Base-by-base conservation (phyloP, 768 basidiomycete genomes). In the Cyclocybe aegerita region DNA sequence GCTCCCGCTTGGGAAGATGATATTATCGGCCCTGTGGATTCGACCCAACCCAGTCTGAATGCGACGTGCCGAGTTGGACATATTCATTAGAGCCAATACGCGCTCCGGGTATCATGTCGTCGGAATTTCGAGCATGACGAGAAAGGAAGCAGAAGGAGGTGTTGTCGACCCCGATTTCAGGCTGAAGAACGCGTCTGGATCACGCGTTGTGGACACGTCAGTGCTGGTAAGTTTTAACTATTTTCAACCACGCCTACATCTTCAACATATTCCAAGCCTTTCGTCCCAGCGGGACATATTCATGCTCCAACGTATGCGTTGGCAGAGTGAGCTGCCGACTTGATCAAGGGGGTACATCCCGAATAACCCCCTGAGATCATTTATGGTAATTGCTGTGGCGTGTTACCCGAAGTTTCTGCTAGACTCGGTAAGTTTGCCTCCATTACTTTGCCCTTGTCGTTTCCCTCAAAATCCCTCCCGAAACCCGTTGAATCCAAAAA, bases 171-270 rank as follows among this genome's bases (percentile, higher is more conserved):
- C 67, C 2, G 56, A 67, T 50, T 46, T 68, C 29, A 62, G 23
- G 31, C 60, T 69, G 0, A 68, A 68, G 54, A 58, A 57, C 8
- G 52, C 63, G 2, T 39, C 41, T 1, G 63, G 64, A 10, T 39
- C 68, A 16, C 52, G 67, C 4, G 56, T 69, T 1, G 64, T 69
- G 15, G 67, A 69, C 61, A 61, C 62, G 15, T 68, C 65, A 10
- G 57, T 65, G 14, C 43, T 65, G 46, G 64, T 65, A 54, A 51
- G 63, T 52, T 16, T 33, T 6, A 23, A 23, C 23, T 5, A 23
- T 23, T 23, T 36, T n/a, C 17, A 6, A 0, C 12, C n/a, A 5
- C 11, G 32, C 6, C 5, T 14, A 17, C 9, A 16, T 23, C 7
- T 39, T 15, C 4, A 23, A 53, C 6, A 7, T 14, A 16, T 23